These are phyloP conservation scores for Zygotorulaspora danielsina DNA, from an alignment of 805 yeast species.

Conservation along the genomic window DNA sequence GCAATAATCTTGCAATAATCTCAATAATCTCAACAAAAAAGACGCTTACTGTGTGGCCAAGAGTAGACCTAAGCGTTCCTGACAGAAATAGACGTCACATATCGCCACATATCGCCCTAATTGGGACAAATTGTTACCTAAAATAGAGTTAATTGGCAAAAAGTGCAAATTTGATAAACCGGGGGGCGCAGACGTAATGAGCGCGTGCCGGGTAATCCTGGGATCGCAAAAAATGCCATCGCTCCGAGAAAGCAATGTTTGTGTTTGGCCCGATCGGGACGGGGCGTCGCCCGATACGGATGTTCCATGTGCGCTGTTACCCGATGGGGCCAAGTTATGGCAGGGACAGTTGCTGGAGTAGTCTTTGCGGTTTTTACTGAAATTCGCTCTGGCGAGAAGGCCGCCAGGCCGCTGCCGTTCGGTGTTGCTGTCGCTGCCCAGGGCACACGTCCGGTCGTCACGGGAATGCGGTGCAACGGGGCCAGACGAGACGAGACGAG, in stretches of 20 bases:
- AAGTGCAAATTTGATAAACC: not conserved
- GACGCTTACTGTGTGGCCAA: not conserved
- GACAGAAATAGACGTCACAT: no score
- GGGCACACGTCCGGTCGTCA: no score
- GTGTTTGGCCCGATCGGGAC: not conserved
- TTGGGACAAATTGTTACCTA: not conserved
- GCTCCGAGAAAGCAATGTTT: conserved; percentile 1
- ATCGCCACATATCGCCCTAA: not conserved
- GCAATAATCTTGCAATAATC: no score
- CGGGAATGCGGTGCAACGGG: no score
- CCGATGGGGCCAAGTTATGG: not conserved
- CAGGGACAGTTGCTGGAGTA: not conserved
- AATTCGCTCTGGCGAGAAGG: conserved; percentile 4
- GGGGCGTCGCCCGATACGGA: not conserved
- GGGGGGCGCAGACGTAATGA: not conserved
- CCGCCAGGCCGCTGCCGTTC: no score
- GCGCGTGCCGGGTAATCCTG: not conserved
- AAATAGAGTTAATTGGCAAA: not conserved
- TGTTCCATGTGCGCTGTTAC: not conserved
- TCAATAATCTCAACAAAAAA: conserved; percentile 1
- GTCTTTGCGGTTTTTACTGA: not conserved
- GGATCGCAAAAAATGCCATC: not conserved
- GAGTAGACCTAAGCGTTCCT: not conserved
- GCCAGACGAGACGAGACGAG: no score
- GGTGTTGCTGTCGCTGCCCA: no score